Evolutionary conservation across 305 asterid genomes (phyloP).

Genomic region (Fraxinus velutina): DNA sequence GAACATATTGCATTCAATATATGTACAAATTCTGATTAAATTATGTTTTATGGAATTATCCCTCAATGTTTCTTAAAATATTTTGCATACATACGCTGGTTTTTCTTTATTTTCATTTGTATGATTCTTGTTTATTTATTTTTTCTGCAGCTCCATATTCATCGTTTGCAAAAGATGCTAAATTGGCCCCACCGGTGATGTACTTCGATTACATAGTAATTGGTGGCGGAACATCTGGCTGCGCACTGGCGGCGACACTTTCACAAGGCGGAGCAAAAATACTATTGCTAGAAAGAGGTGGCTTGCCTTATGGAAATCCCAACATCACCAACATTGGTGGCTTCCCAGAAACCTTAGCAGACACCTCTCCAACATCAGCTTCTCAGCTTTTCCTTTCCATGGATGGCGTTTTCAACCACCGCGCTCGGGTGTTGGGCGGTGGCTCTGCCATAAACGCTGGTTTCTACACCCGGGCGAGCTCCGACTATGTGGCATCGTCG

Average conservation of each 20-base stretch:
- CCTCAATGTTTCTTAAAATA: neutral
- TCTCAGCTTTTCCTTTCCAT: slow-evolving; percentile 66
- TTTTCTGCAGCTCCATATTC: slow-evolving; percentile 52
- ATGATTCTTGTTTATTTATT: neutral
- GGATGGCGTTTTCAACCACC: slow-evolving; percentile 78
- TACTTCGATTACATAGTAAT: slow-evolving; percentile 62
- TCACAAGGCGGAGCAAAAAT: slow-evolving; percentile 43
- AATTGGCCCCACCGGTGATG: slow-evolving; percentile 37
- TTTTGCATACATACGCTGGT: neutral
- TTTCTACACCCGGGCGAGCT: slow-evolving; percentile 54
- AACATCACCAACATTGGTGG: slow-evolving; percentile 40
- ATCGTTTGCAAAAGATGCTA: slow-evolving; percentile 58
- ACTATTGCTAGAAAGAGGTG: slow-evolving; percentile 60
- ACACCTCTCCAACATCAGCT: slow-evolving; percentile 50
- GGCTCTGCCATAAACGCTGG: slow-evolving; percentile 74
- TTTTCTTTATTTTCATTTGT: neutral
- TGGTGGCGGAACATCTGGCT: slow-evolving; percentile 80
- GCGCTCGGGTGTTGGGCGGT: slow-evolving; percentile 71
- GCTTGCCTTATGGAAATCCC: slow-evolving; percentile 54
- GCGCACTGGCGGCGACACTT: slow-evolving; percentile 67
- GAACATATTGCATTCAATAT: neutral
- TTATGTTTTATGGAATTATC: neutral
- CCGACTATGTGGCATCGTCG: slow-evolving; percentile 22
- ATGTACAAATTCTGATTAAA: neutral
- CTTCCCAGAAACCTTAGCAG: slow-evolving; percentile 29